phyloP scores from a whole-genome alignment of 163 green algal species.

The Scenedesmus sp. region DNA sequence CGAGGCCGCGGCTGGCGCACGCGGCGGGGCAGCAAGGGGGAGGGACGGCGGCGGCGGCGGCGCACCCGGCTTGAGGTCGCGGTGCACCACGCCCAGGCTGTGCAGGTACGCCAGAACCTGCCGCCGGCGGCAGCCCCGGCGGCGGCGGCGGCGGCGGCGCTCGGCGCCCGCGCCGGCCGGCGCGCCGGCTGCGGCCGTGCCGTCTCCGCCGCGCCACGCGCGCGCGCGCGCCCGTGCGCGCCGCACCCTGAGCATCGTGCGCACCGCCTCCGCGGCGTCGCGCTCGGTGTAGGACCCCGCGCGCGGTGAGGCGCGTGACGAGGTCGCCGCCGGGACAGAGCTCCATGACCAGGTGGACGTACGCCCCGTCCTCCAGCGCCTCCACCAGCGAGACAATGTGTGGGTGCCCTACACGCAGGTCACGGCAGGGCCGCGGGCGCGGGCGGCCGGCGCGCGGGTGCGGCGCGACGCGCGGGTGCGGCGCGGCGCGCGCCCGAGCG shows the following conservation, averaged over 20 bases:
- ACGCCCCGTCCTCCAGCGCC: slow-evolving; percentile 81
- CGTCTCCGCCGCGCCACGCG: too few species aligned
- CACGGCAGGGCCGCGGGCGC: neutral
- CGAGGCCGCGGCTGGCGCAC: too few species aligned
- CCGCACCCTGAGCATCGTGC: slow-evolving; percentile 78
- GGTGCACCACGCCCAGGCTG: slow-evolving; percentile 65
- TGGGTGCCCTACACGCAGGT: slow-evolving; percentile 62
- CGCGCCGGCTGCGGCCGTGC: too few species aligned
- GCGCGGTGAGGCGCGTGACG: slow-evolving; percentile 79
- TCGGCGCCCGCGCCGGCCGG: too few species aligned
- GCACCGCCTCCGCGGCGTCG: slow-evolving; percentile 69
- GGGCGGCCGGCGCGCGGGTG: too few species aligned
- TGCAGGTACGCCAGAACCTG: slow-evolving; percentile 78
- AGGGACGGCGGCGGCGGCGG: neutral
- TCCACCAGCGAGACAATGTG: slow-evolving; percentile 81
- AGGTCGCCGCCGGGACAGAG: slow-evolving; percentile 81
- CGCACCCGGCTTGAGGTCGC: slow-evolving; percentile 32
- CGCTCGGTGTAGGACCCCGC: slow-evolving; percentile 80
- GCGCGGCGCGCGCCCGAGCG: neutral
- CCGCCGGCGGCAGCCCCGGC: too few species aligned
- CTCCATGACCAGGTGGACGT: slow-evolving; percentile 88
- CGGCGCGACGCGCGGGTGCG: too few species aligned
- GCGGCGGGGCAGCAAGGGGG: too few species aligned
- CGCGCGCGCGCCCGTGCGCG: too few species aligned
- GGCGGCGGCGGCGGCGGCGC: neutral